Evolutionary conservation across 139 green algal species (phyloP).

Genomic region (Chlamydomonas schloesseri): DNA sequence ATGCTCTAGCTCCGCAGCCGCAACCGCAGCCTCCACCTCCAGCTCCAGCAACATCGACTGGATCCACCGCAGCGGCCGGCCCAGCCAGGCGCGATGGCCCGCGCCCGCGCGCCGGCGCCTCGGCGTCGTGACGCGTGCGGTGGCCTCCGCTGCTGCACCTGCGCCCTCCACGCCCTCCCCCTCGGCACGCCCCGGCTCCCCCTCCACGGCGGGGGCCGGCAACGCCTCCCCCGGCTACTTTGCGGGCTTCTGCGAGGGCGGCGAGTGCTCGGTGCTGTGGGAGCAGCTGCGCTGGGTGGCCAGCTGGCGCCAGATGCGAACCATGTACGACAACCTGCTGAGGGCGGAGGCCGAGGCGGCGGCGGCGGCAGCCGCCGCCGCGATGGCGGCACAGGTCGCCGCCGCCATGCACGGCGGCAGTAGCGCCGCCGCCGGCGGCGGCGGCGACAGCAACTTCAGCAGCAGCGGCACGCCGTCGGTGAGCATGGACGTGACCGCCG

Average conservation of each 20-base stretch:
- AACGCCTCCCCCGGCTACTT: conserved; percentile 9
- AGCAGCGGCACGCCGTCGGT: neutral
- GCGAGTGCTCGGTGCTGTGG: conserved; percentile 16
- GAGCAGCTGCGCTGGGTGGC: conserved; percentile 34
- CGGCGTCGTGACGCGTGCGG: too few relatives aligned
- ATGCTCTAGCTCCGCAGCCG: too few relatives aligned
- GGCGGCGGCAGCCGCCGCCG: neutral
- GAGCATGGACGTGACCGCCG: neutral
- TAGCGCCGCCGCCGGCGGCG: neutral
- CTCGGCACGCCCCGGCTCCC: too few relatives aligned
- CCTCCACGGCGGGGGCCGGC: too few relatives aligned
- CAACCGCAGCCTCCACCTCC: too few relatives aligned
- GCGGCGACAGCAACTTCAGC: neutral
- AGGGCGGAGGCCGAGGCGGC: neutral
- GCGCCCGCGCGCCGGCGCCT: too few relatives aligned
- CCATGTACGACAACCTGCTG: conserved; percentile 35
- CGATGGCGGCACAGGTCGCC: neutral
- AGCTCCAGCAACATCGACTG: too few relatives aligned
- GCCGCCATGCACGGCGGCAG: neutral
- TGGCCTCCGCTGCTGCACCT: too few relatives aligned
- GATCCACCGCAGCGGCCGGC: too few relatives aligned
- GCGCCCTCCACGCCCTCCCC: too few relatives aligned
- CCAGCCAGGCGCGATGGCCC: too few relatives aligned
- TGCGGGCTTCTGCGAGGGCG: conserved; percentile 7
- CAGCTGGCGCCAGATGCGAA: conserved; percentile 33